Conservation (phyloP, 1,284 basidiomycete genomes). For the Puccinia polysora region DNA sequence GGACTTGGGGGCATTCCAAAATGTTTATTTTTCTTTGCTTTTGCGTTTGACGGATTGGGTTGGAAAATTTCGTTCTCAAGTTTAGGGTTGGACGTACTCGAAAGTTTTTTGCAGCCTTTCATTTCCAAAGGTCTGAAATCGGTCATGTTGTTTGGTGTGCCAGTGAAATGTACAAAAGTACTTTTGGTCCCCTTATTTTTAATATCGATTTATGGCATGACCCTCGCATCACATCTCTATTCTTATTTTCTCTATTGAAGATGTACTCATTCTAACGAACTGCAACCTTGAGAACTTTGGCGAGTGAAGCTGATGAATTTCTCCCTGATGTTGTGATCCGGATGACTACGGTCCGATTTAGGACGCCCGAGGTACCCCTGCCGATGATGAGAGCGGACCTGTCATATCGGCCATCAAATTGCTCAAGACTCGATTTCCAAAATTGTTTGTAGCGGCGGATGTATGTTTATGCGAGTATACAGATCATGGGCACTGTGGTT, state of each 20-base stretch:
- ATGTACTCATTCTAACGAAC: too few species aligned
- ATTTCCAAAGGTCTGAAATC: slow-evolving; percentile 83
- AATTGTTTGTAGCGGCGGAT: slow-evolving; percentile 81
- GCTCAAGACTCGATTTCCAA: slow-evolving; percentile 71
- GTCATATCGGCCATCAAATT: slow-evolving; percentile 85
- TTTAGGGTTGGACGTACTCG: slow-evolving; percentile 92
- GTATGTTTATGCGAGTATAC: slow-evolving; percentile 99
- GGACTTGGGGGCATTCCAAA: too few species aligned
- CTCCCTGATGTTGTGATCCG: too few species aligned
- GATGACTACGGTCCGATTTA: slow-evolving; percentile 54
- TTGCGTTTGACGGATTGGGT: too few species aligned
- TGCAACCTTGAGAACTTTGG: too few species aligned
- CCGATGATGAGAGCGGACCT: slow-evolving; percentile 83
- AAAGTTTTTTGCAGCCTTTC: slow-evolving; percentile 77
- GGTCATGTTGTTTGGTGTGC: slow-evolving; percentile 95
- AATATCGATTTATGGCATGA: too few species aligned
- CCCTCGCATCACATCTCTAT: too few species aligned
- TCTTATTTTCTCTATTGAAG: too few species aligned
- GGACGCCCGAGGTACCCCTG: slow-evolving; percentile 77
- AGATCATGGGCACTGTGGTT: slow-evolving; percentile 92
- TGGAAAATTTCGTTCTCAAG: slow-evolving; percentile 42
- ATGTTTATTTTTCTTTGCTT: too few species aligned
- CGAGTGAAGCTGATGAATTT: too few species aligned
- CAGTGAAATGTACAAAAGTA: slow-evolving; percentile 76
- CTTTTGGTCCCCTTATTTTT: slow-evolving; percentile 44